Percentiles rank a stretch among this genome's conserved stretches.
Evolutionary conservation across 208 protist species (phyloP).

Genomic region (Vickermania spadyakhi): DNA sequence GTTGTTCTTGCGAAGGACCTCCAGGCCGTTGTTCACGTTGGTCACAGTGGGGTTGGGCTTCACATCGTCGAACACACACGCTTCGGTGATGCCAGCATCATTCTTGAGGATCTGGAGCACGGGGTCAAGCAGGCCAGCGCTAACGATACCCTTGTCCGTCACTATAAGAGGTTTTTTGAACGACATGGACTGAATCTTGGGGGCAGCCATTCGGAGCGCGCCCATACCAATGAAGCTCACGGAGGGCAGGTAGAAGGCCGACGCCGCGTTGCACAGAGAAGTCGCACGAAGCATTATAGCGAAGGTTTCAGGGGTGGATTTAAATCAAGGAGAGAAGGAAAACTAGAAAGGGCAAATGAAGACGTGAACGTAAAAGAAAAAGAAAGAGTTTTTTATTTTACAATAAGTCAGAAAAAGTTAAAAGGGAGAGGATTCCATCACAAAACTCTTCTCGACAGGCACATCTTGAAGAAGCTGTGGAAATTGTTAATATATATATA

Average conservation of each 20-base stretch:
- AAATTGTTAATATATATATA: too few species aligned
- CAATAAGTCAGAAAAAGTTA: too few species aligned
- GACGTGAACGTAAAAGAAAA: too few species aligned
- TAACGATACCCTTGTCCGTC: conserved; percentile 51
- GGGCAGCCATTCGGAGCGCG: conserved; percentile 38
- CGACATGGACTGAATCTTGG: conserved; percentile 40
- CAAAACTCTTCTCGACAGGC: too few species aligned
- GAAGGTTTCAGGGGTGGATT: too few species aligned
- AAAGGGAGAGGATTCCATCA: too few species aligned
- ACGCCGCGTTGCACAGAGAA: conserved; percentile 21
- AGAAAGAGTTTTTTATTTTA: too few species aligned
- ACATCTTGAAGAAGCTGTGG: too few species aligned
- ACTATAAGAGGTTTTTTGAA: conserved; percentile 65
- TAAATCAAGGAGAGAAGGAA: too few species aligned
- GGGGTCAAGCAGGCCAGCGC: conserved; percentile 41
- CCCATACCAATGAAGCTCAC: conserved; percentile 50
- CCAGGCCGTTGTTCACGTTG: conserved; percentile 46
- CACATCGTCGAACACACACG: conserved; percentile 44
- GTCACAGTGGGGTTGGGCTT: conserved; percentile 53
- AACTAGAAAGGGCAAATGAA: too few species aligned
- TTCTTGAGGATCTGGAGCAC: conserved; percentile 37
- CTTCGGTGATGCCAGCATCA: conserved; percentile 32
- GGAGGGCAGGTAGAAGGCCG: conserved; percentile 47
- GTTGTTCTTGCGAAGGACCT: conserved; percentile 29
- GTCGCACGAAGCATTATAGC: conserved; percentile 17